A percentile compares a stretch with the other conserved stretches of the same genome.
Conservation (phyloP, 2,329 filamentous ascomycete genomes). For the Colletotrichum sojae region DNA sequence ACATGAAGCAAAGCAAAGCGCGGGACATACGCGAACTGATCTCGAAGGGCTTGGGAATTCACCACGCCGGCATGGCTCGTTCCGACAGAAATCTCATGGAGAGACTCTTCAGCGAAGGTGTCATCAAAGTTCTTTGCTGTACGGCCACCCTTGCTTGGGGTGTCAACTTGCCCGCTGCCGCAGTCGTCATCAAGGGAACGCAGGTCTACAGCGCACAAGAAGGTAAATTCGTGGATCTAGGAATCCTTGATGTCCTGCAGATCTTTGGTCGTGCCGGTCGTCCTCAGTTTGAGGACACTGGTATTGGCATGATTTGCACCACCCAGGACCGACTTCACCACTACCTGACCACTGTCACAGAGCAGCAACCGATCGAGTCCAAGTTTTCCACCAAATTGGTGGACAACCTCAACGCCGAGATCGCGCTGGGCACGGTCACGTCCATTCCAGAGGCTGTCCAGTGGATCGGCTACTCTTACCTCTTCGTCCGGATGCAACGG, state of each 20-base stretch:
- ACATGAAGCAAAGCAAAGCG: slow-evolving; percentile 89
- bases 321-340: slow-evolving; percentile 94
- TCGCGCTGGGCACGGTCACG: slow-evolving; percentile 93
- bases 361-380: slow-evolving; percentile 98
- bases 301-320: slow-evolving; percentile 98
- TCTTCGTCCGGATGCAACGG: slow-evolving; percentile 96
- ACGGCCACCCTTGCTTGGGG: slow-evolving; percentile 98
- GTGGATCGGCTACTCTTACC: slow-evolving; percentile 97
- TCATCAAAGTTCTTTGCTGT: slow-evolving; percentile 98
- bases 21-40: slow-evolving; percentile 91
- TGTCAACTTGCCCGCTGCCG: slow-evolving; percentile 97
- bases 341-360: slow-evolving; percentile 92
- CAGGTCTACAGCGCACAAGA: slow-evolving; percentile 97
- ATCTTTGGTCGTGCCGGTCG: slow-evolving; percentile 99
- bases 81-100: slow-evolving; percentile 97
- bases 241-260: slow-evolving; percentile 95
- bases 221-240: slow-evolving; percentile 95
- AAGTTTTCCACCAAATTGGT: slow-evolving; percentile 93
- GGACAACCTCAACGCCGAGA: slow-evolving; percentile 96
- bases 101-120: slow-evolving; percentile 88
- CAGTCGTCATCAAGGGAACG: slow-evolving; percentile 97
- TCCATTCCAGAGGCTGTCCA: slow-evolving; percentile 94
- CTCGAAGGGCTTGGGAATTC: slow-evolving; percentile 91
- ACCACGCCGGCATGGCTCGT: slow-evolving; percentile 96
- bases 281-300: slow-evolving; percentile 96